Conservation (phyloP, 2,329 filamentous ascomycete genomes). For the Alternaria infectoria region DNA sequence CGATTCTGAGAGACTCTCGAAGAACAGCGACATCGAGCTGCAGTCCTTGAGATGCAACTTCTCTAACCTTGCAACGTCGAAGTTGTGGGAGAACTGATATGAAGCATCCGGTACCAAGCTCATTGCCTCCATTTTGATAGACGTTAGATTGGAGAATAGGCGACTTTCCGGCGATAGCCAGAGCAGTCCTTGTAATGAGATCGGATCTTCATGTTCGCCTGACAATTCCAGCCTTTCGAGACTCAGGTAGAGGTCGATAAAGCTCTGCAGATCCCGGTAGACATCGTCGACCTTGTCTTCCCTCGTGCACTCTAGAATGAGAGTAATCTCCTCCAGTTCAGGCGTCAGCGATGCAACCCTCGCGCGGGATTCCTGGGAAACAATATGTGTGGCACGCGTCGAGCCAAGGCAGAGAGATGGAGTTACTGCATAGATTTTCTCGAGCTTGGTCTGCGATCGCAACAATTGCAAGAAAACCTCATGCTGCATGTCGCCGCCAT, state of each 20-base stretch:
- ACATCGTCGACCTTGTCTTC: too few relatives aligned
- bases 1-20: not conserved
- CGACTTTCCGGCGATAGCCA: not conserved
- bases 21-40: not conserved
- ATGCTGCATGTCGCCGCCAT: not conserved
- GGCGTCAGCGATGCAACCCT: not conserved
- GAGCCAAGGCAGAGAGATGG: not conserved
- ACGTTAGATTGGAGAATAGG: not conserved
- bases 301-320: not conserved
- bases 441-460: not conserved
- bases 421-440: not conserved
- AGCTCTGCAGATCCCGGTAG: not conserved
- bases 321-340: not conserved
- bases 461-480: not conserved
- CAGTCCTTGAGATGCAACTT: not conserved
- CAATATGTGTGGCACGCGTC: not conserved
- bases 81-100: not conserved
- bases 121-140: not conserved
- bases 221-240: not conserved
- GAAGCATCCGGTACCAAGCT: not conserved
- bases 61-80: not conserved
- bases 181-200: not conserved
- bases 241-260: not conserved
- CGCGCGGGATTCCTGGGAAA: not conserved
- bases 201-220: fast-evolving